Percentiles rank a stretch among this genome's conserved stretches.
Conservation (phyloP, 805 yeast genomes). For the Lipomyces anomalus region DNA sequence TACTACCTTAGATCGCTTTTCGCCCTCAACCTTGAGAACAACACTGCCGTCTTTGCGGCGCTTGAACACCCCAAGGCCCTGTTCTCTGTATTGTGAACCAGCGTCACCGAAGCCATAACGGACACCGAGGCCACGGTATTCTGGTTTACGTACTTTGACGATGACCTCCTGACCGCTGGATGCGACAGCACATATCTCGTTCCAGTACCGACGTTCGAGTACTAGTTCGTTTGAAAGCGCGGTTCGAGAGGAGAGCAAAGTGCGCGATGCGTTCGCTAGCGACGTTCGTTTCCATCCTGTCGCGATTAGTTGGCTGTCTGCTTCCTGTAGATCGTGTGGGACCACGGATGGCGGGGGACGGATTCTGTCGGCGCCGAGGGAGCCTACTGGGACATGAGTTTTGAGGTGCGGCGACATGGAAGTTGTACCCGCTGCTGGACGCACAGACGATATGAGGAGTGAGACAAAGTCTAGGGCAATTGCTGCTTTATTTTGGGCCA, state of each 20-base stretch:
- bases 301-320: background rate
- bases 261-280: background rate
- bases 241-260: background rate
- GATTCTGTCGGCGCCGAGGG: conserved; percentile 42
- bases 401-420: conserved; percentile 83
- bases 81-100: conserved; percentile 70
- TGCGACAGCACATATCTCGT: background rate
- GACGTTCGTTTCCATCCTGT: background rate
- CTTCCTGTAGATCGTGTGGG: background rate
- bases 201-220: background rate
- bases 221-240: background rate
- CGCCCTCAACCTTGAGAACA: conserved; percentile 36
- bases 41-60: conserved; percentile 46
- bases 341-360: background rate
- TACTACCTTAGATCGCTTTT: conserved; percentile 44
- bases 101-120: conserved; percentile 90
- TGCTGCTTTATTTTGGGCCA: conserved; percentile 85
- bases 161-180: conserved; percentile 36
- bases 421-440: conserved; percentile 80
- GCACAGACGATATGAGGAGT: conserved; percentile 65
- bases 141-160: conserved; percentile 58
- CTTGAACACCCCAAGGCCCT: conserved; percentile 68
- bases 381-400: conserved; percentile 68
- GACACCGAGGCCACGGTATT: conserved; percentile 59
- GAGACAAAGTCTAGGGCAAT: conserved; percentile 83